Evolutionary conservation across 495 filamentous ascomycete species (phyloP).

Genomic region (Neurospora sp.): DNA sequence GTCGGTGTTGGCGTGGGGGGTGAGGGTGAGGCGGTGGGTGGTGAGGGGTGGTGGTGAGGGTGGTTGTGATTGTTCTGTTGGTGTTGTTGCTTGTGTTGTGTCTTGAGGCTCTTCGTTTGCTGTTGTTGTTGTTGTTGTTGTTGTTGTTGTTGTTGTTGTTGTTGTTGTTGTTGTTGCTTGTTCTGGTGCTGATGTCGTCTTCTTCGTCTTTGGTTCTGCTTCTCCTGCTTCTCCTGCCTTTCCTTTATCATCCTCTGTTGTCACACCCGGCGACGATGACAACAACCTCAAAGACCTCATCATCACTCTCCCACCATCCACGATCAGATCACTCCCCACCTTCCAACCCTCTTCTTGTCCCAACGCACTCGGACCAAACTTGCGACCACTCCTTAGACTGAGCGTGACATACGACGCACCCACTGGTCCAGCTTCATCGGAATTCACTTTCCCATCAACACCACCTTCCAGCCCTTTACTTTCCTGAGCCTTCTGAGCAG

Average conservation of each 20-base stretch:
- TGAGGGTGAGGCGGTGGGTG: constrained; percentile 4
- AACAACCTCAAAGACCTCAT: neutral
- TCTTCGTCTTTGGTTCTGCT: neutral
- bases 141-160: neutral
- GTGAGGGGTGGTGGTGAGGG: neutral
- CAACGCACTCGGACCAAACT: neutral
- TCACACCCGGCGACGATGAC: neutral
- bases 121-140: neutral
- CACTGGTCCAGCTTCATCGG: neutral
- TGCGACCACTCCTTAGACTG: neutral
- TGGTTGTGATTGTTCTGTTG: neutral
- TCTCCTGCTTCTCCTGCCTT: neutral
- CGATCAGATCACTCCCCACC: neutral
- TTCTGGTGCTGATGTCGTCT: neutral
- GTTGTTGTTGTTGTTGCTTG: neutral
- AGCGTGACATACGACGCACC: neutral
- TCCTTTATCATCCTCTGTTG: neutral
- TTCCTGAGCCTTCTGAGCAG: neutral
- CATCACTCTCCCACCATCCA: neutral
- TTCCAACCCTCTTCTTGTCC: neutral
- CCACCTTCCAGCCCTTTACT: neutral
- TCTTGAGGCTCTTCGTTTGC: neutral
- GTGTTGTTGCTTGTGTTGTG: neutral
- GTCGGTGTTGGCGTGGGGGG: constrained; percentile 9
- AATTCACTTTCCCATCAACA: neutral